Conservation (phyloP, 768 basidiomycete species). For the Psilocybe cubensis region DNA sequence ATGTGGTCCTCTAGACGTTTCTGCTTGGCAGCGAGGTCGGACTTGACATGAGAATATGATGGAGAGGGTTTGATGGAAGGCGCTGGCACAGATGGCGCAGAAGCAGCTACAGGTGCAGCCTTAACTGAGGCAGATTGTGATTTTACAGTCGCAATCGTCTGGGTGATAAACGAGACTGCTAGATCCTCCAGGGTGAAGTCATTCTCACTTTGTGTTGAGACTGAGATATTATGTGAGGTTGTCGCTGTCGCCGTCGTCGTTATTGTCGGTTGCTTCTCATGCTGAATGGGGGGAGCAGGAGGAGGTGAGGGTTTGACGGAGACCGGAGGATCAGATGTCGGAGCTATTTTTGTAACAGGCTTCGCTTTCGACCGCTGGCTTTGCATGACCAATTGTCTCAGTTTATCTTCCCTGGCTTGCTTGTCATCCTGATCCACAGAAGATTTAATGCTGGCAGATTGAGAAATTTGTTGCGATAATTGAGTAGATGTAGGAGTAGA, state of each 20-base stretch:
- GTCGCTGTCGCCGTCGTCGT: neutral
- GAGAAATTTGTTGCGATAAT: neutral
- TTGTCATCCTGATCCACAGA: conserved; percentile 26
- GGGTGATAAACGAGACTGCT: conserved; percentile 60
- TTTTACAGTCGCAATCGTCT: conserved; percentile 52
- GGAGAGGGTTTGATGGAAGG: neutral
- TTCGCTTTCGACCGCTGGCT: conserved; percentile 36
- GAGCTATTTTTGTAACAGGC: conserved; percentile 1
- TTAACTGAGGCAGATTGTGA: conserved; percentile 21
- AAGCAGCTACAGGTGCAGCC: neutral
- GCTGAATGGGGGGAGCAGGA: neutral
- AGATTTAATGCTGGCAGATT: conserved; percentile 6
- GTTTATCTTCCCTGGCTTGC: conserved; percentile 44
- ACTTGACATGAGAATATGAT: conserved; percentile 10
- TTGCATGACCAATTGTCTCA: conserved; percentile 41
- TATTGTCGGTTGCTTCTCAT: too few species aligned
- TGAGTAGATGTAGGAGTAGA: neutral
- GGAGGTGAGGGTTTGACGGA: neutral
- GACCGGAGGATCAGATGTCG: neutral
- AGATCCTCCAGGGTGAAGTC: conserved; percentile 52
- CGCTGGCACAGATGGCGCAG: neutral
- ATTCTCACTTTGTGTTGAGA: conserved; percentile 11
- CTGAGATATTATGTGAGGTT: conserved; percentile 10
- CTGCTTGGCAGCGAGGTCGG: conserved; percentile 51
- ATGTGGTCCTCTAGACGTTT: conserved; percentile 54